Conservation (phyloP, 768 basidiomycete species). For the Kwoniella pini region DNA sequence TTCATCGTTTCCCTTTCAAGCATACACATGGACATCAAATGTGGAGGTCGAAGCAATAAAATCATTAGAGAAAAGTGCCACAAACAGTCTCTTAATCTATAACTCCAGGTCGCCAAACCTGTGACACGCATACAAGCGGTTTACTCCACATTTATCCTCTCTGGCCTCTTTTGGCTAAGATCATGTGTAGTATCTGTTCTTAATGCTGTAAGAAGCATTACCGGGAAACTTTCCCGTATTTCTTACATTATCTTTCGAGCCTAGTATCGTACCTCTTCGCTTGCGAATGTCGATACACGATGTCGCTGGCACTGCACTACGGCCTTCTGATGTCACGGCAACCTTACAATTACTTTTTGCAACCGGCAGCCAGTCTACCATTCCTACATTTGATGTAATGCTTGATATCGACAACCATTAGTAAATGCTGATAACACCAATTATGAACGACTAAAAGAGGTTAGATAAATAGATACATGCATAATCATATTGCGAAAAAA, state of each 20-base stretch:
- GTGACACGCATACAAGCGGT: not conserved
- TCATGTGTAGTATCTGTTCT: slow-evolving; percentile 55
- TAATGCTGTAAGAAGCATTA: slow-evolving; percentile 48
- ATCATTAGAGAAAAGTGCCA: not conserved
- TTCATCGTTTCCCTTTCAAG: too few relatives aligned
- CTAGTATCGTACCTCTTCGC: slow-evolving; percentile 38
- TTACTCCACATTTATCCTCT: slow-evolving; percentile 36
- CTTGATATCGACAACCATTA: too few relatives aligned
- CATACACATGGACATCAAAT: not conserved
- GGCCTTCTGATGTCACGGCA: slow-evolving; percentile 50
- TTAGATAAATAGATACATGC: too few relatives aligned
- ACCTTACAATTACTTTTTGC: not conserved
- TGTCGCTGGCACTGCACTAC: slow-evolving; percentile 47
- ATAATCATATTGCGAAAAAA: too few relatives aligned
- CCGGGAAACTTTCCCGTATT: slow-evolving; percentile 27
- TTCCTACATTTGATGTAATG: too few relatives aligned
- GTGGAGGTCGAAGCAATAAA: not conserved
- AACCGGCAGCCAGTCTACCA: too few relatives aligned
- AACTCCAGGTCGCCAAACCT: not conserved
- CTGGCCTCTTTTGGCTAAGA: slow-evolving; percentile 55
- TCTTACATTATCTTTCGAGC: slow-evolving; percentile 38
- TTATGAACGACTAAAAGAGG: too few relatives aligned
- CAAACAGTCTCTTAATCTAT: not conserved
- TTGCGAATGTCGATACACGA: slow-evolving; percentile 42
- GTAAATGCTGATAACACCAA: too few relatives aligned